Evolutionary conservation across 2,329 filamentous ascomycete genomes (phyloP).

Genomic region (Podosphaera xanthii): DNA sequence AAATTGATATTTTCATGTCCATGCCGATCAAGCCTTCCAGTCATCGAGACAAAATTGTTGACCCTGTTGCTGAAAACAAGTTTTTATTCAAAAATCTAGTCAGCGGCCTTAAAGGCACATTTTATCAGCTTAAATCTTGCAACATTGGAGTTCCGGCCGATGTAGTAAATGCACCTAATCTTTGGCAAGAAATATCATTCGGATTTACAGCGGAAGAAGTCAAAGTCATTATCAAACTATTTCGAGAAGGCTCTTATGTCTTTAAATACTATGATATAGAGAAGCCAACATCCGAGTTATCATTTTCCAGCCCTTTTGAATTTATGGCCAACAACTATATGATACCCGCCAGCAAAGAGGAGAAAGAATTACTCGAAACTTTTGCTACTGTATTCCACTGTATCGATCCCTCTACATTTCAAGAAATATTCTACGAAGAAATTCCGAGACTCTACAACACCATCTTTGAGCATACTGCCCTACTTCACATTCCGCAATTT

Average conservation of each 20-base stretch:
- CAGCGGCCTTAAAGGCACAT: constrained; percentile 86
- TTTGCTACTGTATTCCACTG: constrained; percentile 98
- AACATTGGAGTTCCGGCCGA: constrained; percentile 59
- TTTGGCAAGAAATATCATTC: constrained; percentile 90
- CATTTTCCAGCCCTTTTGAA: constrained; percentile 64
- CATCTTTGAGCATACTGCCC: constrained; percentile 86
- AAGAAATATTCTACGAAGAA: constrained; percentile 94
- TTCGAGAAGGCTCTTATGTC: constrained; percentile 85
- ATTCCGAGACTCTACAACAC: constrained; percentile 93
- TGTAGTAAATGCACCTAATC: constrained; percentile 51
- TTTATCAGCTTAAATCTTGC: constrained; percentile 81
- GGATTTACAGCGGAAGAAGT: constrained; percentile 96
- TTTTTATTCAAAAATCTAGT: constrained; percentile 94
- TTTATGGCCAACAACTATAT: constrained; percentile 91
- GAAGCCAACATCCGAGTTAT: constrained; percentile 47
- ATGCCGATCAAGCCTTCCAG: constrained; percentile 93
- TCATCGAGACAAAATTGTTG: constrained; percentile 65
- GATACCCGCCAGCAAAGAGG: constrained; percentile 80
- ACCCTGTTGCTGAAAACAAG: constrained; percentile 90
- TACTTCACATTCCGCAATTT: constrained; percentile 92
- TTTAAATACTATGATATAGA: constrained; percentile 95
- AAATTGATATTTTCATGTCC: constrained; percentile 90
- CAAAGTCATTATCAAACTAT: constrained; percentile 85
- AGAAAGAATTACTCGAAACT: constrained; percentile 90
- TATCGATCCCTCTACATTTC: constrained; percentile 93